Percentiles rank a stretch among this genome's conserved stretches.
Conservation (phyloP, 2,329 filamentous ascomycete species). For the Fusarium cicatricum region DNA sequence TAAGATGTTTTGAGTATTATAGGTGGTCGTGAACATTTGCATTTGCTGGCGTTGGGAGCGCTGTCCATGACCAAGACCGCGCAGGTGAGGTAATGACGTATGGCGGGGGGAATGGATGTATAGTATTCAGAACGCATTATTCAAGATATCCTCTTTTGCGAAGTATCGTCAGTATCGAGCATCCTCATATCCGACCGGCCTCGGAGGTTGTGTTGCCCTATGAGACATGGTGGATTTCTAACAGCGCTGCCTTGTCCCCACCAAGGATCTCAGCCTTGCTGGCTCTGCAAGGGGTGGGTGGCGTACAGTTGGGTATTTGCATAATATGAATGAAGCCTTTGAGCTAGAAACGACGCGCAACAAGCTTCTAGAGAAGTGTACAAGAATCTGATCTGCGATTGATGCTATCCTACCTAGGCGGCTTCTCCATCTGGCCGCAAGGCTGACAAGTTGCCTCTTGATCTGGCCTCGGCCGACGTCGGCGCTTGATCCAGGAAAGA, state of each 20-base stretch:
- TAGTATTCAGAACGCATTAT: slow-evolving; percentile 15
- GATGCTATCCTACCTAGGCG: background rate
- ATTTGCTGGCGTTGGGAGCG: slow-evolving; percentile 31
- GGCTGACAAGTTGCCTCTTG: background rate
- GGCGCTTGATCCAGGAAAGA: slow-evolving; percentile 20
- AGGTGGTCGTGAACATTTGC: slow-evolving; percentile 13
- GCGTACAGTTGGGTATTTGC: background rate
- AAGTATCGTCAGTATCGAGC: background rate
- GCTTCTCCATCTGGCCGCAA: background rate
- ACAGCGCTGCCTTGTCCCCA: slow-evolving; percentile 18
- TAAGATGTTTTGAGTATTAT: slow-evolving; percentile 13
- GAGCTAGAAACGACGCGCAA: no score
- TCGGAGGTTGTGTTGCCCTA: slow-evolving; percentile 34
- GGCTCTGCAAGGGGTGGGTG: background rate
- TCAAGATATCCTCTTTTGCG: slow-evolving; percentile 18
- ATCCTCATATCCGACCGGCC: slow-evolving; percentile 18
- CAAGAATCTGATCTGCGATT: background rate
- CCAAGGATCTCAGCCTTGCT: slow-evolving; percentile 8
- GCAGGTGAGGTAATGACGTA: background rate
- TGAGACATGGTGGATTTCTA: slow-evolving; percentile 34
- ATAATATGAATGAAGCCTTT: no score
- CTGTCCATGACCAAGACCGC: background rate
- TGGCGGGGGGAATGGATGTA: slow-evolving; percentile 20
- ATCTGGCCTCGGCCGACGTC: slow-evolving; percentile 26
- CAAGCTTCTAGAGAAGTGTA: no score